Evolutionary conservation across 2,329 filamentous ascomycete genomes (phyloP).

Genomic region (Hirsutella minnesotensis): DNA sequence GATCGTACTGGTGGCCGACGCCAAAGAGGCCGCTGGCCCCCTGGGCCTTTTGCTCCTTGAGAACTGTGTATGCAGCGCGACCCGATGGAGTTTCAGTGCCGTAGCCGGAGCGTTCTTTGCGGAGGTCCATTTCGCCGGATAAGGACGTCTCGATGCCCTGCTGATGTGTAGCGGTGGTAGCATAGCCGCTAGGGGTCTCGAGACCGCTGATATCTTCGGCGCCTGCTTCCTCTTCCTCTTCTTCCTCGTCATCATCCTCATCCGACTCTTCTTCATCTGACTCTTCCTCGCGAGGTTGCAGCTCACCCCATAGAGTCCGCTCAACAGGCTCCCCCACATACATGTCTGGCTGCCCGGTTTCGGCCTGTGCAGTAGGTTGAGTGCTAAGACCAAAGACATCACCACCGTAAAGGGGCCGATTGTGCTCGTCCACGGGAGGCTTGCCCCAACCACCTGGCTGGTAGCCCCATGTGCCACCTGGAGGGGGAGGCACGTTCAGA

Average conservation of each 20-base stretch:
- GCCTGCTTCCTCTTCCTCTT: slow-evolving; percentile 23
- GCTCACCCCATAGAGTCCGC: slow-evolving; percentile 80
- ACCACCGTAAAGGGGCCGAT: slow-evolving; percentile 81
- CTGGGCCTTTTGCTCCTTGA: slow-evolving; percentile 74
- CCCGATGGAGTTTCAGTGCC: slow-evolving; percentile 73
- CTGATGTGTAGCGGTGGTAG: slow-evolving; percentile 71
- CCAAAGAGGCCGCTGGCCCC: slow-evolving; percentile 88
- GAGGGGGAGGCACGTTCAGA: slow-evolving; percentile 82
- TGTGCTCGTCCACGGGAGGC: slow-evolving; percentile 87
- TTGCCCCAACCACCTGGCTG: slow-evolving; percentile 94
- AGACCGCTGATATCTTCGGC: slow-evolving; percentile 40
- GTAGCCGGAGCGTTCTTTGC: slow-evolving; percentile 69
- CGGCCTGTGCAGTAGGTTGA: slow-evolving; percentile 24
- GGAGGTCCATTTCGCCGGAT: slow-evolving; percentile 78
- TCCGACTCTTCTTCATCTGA: slow-evolving; percentile 62
- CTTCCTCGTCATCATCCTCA: slow-evolving; percentile 42
- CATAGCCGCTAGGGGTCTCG: slow-evolving; percentile 71
- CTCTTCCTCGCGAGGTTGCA: slow-evolving; percentile 69
- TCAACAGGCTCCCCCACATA: slow-evolving; percentile 66
- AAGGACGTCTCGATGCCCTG: slow-evolving; percentile 57
- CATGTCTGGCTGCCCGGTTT: slow-evolving; percentile 24
- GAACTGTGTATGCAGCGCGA: slow-evolving; percentile 74
- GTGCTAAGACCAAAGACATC: slow-evolving; percentile 77
- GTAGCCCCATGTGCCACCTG: slow-evolving; percentile 88
- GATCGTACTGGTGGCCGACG: slow-evolving; percentile 84